Conservation (phyloP, 345 rosid species). For the Psidium friedrichsthalianum region DNA sequence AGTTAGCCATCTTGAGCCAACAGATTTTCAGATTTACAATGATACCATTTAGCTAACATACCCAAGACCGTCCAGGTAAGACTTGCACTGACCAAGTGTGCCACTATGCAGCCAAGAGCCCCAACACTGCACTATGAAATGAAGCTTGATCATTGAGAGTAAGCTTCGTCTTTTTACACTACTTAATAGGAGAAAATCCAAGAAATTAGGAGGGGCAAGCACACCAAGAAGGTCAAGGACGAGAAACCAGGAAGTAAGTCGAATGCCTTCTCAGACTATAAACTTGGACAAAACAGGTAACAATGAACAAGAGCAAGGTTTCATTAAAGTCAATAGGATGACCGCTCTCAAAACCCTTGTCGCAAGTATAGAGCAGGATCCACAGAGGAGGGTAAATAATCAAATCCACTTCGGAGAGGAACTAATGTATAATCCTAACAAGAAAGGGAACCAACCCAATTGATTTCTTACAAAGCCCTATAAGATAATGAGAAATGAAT, state of each 20-base stretch:
- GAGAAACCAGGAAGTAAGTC: background rate
- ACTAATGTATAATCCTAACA: background rate
- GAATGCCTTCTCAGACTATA: background rate
- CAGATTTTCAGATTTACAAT: background rate
- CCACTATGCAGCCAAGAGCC: background rate
- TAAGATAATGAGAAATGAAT: background rate
- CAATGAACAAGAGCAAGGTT: background rate
- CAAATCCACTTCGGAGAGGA: background rate
- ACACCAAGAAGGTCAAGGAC: background rate
- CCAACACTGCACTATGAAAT: background rate
- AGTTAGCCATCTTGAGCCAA: background rate
- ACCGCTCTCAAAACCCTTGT: background rate
- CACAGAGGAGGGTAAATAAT: background rate
- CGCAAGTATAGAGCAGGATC: background rate
- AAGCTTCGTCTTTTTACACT: background rate
- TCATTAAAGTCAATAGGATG: background rate
- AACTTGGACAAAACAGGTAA: background rate
- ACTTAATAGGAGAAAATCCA: background rate
- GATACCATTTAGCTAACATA: background rate
- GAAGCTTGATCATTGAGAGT: background rate
- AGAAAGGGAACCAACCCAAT: background rate
- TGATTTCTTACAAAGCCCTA: background rate
- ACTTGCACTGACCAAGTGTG: background rate
- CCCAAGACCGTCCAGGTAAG: background rate
- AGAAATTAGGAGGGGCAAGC: background rate